phyloP scores from a whole-genome alignment of 1,284 basidiomycete genomes.

The Entoloma clypeatum region DNA sequence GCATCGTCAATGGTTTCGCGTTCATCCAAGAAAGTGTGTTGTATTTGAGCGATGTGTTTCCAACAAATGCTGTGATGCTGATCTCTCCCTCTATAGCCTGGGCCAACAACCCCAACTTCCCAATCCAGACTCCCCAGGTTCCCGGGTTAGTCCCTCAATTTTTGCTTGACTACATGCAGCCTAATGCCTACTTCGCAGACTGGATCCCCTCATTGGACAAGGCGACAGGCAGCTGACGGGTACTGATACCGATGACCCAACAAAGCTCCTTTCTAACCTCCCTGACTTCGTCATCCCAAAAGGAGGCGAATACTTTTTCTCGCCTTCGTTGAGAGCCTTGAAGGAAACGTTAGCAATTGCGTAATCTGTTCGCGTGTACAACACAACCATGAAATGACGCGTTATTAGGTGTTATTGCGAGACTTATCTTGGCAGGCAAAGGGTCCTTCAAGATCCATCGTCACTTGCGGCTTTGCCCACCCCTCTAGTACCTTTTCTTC shows the following conservation, averaged over 20 bases:
- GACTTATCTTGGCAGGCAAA: too few relatives aligned
- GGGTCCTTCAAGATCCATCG: too few relatives aligned
- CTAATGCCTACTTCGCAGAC: constrained; percentile 21
- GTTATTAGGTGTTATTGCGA: too few relatives aligned
- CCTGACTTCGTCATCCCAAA: constrained; percentile 35
- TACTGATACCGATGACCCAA: constrained; percentile 17
- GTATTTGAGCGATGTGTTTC: background rate
- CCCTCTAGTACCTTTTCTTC: too few relatives aligned
- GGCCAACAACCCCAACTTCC: constrained; percentile 30
- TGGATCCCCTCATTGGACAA: constrained; percentile 49
- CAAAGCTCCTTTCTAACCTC: constrained; percentile 24
- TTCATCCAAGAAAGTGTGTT: constrained; percentile 40
- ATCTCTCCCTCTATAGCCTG: constrained; percentile 21
- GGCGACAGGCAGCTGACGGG: constrained; percentile 32
- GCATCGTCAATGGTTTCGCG: constrained; percentile 43
- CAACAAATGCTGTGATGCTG: background rate
- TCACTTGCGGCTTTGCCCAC: too few relatives aligned
- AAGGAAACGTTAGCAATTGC: constrained; percentile 27
- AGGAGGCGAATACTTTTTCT: constrained; percentile 43
- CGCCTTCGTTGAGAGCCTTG: constrained; percentile 37
- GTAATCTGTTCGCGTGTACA: background rate
- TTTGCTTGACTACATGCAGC: background rate
- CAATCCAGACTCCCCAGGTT: constrained; percentile 20
- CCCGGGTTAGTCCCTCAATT: constrained; percentile 26
- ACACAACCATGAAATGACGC: background rate